phyloP scores from a whole-genome alignment of 257 asterid species.

The Solanum commersonii region DNA sequence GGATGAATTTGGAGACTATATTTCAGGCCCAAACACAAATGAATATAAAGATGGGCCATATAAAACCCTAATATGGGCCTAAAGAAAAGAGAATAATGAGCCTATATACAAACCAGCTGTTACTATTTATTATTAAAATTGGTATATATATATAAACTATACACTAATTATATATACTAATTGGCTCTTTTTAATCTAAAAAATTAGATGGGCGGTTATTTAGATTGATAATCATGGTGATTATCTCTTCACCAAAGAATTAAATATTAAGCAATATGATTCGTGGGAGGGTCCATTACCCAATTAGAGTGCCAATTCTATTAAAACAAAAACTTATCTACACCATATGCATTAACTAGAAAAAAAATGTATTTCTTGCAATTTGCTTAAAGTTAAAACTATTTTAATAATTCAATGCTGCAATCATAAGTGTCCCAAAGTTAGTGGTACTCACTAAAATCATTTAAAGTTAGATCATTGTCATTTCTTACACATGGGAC shows the following conservation, averaged over 20 bases:
- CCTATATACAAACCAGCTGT: neutral
- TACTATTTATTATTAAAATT: too few relatives aligned
- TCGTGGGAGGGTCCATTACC: neutral
- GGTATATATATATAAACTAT: too few relatives aligned
- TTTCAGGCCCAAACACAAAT: neutral
- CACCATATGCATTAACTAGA: neutral
- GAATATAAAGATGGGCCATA: neutral
- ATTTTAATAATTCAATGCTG: neutral
- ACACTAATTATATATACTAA: too few relatives aligned
- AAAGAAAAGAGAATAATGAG: neutral
- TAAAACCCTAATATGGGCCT: neutral
- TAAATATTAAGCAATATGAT: neutral
- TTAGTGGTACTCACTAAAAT: neutral
- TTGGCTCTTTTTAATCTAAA: neutral
- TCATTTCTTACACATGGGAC: neutral
- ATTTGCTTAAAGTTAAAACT: neutral
- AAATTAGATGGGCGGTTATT: neutral
- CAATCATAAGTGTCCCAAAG: neutral
- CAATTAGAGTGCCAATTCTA: neutral
- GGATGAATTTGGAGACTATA: neutral
- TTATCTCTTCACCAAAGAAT: neutral
- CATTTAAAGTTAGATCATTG: neutral
- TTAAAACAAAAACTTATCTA: neutral
- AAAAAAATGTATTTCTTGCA: neutral
- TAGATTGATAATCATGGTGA: neutral